Percentiles rank a stretch among this genome's conserved stretches.
Evolutionary conservation across 2,329 filamentous ascomycete genomes (phyloP).

Genomic region (Talaromyces piceae): DNA sequence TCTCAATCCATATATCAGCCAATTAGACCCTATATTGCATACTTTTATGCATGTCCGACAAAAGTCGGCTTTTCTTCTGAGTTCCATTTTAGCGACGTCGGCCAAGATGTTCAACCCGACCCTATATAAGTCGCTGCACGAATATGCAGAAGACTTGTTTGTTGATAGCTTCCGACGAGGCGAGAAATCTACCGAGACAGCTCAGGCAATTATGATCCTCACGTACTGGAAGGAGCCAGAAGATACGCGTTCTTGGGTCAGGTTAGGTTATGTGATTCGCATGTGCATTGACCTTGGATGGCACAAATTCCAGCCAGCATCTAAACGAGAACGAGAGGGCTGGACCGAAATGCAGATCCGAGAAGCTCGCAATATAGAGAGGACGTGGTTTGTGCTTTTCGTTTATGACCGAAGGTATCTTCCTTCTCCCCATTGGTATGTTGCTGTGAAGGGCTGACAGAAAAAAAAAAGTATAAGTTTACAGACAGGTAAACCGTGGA

Average conservation of each 20-base stretch:
- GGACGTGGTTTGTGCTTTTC: constrained; percentile 34
- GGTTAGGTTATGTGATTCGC: constrained; percentile 33
- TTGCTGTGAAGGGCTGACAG: too few relatives aligned
- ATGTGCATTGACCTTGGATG: constrained; percentile 29
- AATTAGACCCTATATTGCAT: constrained; percentile 32
- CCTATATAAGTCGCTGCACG: constrained; percentile 21
- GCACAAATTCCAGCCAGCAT: background rate
- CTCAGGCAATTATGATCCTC: constrained; percentile 27
- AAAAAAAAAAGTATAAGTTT: constrained; percentile 31
- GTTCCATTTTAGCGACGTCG: constrained; percentile 26
- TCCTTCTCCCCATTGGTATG: background rate
- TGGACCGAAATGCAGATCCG: constrained; percentile 15
- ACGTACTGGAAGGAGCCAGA: constrained; percentile 39
- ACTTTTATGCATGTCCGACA: constrained; percentile 29
- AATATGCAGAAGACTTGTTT: constrained; percentile 24
- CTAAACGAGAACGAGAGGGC: background rate
- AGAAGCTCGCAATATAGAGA: constrained; percentile 27
- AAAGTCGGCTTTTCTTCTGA: constrained; percentile 31
- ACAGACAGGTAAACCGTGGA: constrained; percentile 36
- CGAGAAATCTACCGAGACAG: constrained; percentile 30
- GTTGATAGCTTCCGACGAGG: constrained; percentile 24
- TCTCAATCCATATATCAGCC: constrained; percentile 35
- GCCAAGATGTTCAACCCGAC: constrained; percentile 31
- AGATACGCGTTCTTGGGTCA: constrained; percentile 34
- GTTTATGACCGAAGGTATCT: constrained; percentile 34